A percentile compares a stretch with the other conserved stretches of the same genome.
These are phyloP conservation scores for Grifola frondosa DNA, from an alignment of 1,284 basidiomycete genomes.

Conservation along the genomic window DNA sequence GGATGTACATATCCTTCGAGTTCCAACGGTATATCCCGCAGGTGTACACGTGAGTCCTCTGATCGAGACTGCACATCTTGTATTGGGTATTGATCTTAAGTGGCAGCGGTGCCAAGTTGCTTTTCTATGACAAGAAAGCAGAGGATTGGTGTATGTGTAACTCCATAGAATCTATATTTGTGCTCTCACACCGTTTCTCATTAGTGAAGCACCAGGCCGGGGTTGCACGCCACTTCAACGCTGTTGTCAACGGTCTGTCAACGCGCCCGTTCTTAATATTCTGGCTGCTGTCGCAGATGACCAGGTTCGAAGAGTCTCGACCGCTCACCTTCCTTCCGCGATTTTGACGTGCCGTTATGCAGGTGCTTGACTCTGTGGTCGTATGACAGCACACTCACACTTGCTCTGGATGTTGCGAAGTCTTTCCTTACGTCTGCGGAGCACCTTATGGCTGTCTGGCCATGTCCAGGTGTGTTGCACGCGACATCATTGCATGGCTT, in stretches of 20 bases:
- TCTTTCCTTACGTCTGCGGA: slow-evolving; percentile 59
- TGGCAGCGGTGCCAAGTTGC: slow-evolving; percentile 17
- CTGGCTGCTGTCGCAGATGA: slow-evolving; percentile 75
- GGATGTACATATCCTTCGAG: slow-evolving; percentile 70
- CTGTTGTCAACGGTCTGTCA: slow-evolving; percentile 49
- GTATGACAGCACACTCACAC: slow-evolving; percentile 53
- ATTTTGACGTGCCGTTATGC: slow-evolving; percentile 8
- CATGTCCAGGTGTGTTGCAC: slow-evolving; percentile 56
- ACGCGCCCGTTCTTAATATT: slow-evolving; percentile 65
- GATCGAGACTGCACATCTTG: background rate
- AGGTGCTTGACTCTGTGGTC: slow-evolving; percentile 63
- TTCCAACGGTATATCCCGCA: slow-evolving; percentile 65
- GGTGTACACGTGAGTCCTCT: slow-evolving; percentile 48
- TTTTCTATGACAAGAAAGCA: slow-evolving; percentile 62
- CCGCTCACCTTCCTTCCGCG: background rate
- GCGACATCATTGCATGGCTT: too few species aligned
- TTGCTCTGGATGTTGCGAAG: slow-evolving; percentile 65
- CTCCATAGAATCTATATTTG: slow-evolving; percentile 5
- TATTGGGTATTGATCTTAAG: background rate
- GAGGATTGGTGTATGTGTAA: slow-evolving; percentile 67
- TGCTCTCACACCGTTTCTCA: slow-evolving; percentile 9
- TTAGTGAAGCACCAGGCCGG: slow-evolving; percentile 56
- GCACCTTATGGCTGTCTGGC: slow-evolving; percentile 65
- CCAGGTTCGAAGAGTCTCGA: slow-evolving; percentile 43
- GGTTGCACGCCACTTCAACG: slow-evolving; percentile 55